A percentile compares a stretch with the other conserved stretches of the same genome.
These are phyloP conservation scores for Botrytis paeoniae DNA, from an alignment of 2,329 filamentous ascomycete species.

Conservation along the genomic window DNA sequence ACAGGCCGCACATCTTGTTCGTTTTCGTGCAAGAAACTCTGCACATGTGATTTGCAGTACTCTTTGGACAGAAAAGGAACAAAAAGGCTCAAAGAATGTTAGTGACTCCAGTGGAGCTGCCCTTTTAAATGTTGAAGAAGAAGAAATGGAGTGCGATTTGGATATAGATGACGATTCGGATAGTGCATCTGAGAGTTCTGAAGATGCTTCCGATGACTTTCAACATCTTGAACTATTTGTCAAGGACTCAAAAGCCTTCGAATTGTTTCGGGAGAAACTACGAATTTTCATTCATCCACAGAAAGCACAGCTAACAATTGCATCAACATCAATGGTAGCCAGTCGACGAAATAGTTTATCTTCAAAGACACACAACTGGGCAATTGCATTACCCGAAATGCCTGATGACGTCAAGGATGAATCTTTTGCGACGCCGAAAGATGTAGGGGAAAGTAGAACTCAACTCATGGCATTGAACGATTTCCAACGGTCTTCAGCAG, in stretches of 20 bases:
- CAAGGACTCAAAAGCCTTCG: constrained; percentile 20
- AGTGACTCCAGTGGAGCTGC: neutral
- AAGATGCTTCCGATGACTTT: constrained; percentile 5
- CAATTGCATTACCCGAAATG: neutral
- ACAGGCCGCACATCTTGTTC: constrained; percentile 23
- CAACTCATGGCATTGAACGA: neutral
- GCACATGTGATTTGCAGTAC: constrained; percentile 24
- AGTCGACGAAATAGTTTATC: neutral
- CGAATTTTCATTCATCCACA: constrained; percentile 15
- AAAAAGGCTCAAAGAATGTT: neutral
- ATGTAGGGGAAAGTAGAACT: neutral
- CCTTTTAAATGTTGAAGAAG: neutral
- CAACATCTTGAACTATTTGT: constrained; percentile 21
- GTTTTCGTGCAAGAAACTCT: constrained; percentile 22
- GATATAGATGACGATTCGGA: neutral
- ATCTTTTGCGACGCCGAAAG: neutral
- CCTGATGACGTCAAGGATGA: neutral
- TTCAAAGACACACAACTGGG: neutral
- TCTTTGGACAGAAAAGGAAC: neutral
- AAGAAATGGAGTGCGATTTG: neutral
- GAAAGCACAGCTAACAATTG: neutral
- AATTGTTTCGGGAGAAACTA: constrained; percentile 14
- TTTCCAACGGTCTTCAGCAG: neutral
- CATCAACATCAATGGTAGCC: neutral
- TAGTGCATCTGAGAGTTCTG: constrained; percentile 9